Conservation (phyloP, 2,329 filamentous ascomycete genomes). For the Drechslera avenae region DNA sequence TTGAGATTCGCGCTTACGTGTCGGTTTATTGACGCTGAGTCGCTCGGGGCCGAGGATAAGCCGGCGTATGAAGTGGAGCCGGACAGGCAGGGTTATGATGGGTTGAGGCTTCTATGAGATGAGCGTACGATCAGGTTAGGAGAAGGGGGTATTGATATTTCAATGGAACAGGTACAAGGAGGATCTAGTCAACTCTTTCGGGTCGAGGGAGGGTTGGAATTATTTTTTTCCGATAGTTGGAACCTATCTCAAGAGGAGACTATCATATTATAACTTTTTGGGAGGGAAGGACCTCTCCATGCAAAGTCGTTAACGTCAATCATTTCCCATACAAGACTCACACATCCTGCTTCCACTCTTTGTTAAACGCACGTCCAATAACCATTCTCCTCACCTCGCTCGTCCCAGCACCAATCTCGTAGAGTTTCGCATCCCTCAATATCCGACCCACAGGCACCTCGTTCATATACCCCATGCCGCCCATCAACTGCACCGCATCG, state of each 20-base stretch:
- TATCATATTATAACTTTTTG: too few relatives aligned
- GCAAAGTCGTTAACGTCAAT: too few relatives aligned
- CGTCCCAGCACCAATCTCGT: constrained; percentile 96
- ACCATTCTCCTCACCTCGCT: constrained; percentile 94
- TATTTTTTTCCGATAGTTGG: too few relatives aligned
- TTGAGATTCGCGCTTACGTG: constrained; percentile 64
- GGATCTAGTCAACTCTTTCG: too few relatives aligned
- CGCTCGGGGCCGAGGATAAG: constrained; percentile 48
- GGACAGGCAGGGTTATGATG: constrained; percentile 48
- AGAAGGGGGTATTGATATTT: too few relatives aligned
- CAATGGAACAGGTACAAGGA: too few relatives aligned
- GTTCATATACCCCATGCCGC: constrained; percentile 94
- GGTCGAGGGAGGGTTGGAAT: too few relatives aligned
- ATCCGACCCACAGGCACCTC: constrained; percentile 90
- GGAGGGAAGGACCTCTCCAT: too few relatives aligned
- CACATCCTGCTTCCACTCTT: constrained; percentile 64
- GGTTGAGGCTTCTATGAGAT: constrained; percentile 19
- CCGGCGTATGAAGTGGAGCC: constrained; percentile 46
- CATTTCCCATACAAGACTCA: too few relatives aligned
- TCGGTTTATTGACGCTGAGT: constrained; percentile 56
- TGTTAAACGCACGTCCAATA: constrained; percentile 90
- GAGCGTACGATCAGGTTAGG: too few relatives aligned
- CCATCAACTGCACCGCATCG: constrained; percentile 89
- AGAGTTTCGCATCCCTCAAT: constrained; percentile 78
- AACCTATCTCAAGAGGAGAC: too few relatives aligned